These are phyloP conservation scores for Themeda triandra DNA, from an alignment of 176 grass and related monocot genomes.

Conservation along the genomic window DNA sequence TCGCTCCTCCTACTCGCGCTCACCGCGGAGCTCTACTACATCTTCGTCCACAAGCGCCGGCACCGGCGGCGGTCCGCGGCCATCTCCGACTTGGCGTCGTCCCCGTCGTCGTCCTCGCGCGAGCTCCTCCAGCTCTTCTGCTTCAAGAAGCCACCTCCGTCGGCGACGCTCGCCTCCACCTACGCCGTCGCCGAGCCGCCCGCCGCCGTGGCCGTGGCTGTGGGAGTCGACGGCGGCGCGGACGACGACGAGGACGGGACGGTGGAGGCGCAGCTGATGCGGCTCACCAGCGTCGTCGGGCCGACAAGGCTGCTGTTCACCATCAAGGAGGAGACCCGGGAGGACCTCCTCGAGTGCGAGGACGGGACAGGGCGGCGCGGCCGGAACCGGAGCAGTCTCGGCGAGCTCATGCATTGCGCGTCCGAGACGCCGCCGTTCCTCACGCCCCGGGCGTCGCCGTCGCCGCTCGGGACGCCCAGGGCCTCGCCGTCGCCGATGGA, in stretches of 20 bases:
- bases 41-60: slow-evolving; percentile 77
- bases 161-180: slow-evolving; percentile 5
- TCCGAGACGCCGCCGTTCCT: slow-evolving; percentile 62
- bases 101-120: slow-evolving; percentile 38
- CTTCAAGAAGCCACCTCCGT: slow-evolving; percentile 55
- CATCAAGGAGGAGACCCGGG: slow-evolving; percentile 93
- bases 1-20: slow-evolving; percentile 73
- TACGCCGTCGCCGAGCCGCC: slow-evolving; percentile 33
- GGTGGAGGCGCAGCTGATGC: slow-evolving; percentile 83
- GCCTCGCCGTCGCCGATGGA: slow-evolving; percentile 41
- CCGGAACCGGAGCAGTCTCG: slow-evolving; percentile 43
- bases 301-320: slow-evolving; percentile 86
- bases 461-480: slow-evolving; percentile 12
- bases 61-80: slow-evolving; percentile 30
- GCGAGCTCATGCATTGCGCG: slow-evolving; percentile 62
- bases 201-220: background rate
- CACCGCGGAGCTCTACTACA: slow-evolving; percentile 79
- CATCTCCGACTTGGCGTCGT: slow-evolving; percentile 40
- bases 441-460: slow-evolving; percentile 55
- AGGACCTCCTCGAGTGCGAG: slow-evolving; percentile 82
- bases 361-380: slow-evolving; percentile 17
- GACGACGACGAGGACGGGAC: slow-evolving; percentile 47
- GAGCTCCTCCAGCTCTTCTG: slow-evolving; percentile 72
- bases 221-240: background rate
- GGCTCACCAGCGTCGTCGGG: slow-evolving; percentile 64